Evolutionary conservation across 352 stramenopile genomes (phyloP).

Genomic region (Globisporangium mamillatum): DNA sequence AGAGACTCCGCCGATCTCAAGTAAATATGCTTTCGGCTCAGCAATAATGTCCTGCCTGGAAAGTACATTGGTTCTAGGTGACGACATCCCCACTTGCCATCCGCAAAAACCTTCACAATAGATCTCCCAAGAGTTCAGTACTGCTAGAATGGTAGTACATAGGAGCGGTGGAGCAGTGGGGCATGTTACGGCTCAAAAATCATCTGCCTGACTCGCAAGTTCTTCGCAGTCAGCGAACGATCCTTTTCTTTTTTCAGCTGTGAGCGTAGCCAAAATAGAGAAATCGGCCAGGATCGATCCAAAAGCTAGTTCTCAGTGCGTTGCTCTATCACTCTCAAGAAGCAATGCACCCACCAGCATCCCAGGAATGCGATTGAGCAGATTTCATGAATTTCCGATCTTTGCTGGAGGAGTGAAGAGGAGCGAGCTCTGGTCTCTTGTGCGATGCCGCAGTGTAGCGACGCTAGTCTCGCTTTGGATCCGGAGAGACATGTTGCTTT

Average conservation of each 20-base stretch:
- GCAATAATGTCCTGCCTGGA: neutral
- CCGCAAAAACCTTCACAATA: neutral
- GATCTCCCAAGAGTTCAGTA: neutral
- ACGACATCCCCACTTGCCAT: neutral
- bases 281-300: neutral
- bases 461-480: neutral
- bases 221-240: neutral
- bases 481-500: neutral
- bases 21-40: neutral
- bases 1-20: neutral
- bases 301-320: neutral
- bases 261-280: neutral
- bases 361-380: neutral
- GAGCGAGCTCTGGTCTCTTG: neutral
- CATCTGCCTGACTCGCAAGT: neutral
- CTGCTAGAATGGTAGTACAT: neutral
- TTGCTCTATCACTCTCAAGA: neutral
- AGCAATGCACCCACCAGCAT: neutral
- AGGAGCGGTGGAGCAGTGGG: neutral
- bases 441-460: neutral
- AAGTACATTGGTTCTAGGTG: neutral
- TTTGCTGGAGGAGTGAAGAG: neutral
- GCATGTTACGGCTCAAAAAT: neutral
- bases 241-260: neutral
- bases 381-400: neutral